These are phyloP conservation scores for Colletotrichum australisinense DNA, from an alignment of 2,329 filamentous ascomycete species.

Conservation along the genomic window DNA sequence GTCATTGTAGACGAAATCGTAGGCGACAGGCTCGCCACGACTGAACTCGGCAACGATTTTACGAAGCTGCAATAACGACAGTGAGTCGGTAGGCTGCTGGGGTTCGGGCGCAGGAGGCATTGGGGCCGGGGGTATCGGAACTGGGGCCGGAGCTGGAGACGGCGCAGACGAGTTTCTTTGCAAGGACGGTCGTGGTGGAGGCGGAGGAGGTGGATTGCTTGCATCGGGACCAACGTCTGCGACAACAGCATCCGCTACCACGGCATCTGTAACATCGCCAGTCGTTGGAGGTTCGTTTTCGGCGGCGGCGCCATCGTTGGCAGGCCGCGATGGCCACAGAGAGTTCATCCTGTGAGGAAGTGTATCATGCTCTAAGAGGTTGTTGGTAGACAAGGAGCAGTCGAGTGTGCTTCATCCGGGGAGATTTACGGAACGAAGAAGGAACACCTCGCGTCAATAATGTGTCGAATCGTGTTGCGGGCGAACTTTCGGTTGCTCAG, in stretches of 20 bases:
- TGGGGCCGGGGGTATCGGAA: constrained; percentile 37
- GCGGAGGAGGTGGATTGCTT: constrained; percentile 50
- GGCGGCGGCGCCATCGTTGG: constrained; percentile 45
- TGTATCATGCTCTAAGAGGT: constrained; percentile 21
- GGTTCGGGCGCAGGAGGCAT: constrained; percentile 43
- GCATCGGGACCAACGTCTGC: constrained; percentile 49
- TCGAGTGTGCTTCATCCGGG: neutral
- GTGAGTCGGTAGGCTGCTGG: constrained; percentile 70
- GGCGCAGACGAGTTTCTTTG: constrained; percentile 43
- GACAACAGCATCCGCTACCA: constrained; percentile 55
- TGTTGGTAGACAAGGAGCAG: neutral
- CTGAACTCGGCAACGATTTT: constrained; percentile 81
- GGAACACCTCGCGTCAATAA: constrained; percentile 9
- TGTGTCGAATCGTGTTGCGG: neutral
- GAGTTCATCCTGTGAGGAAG: constrained; percentile 54
- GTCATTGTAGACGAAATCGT: constrained; percentile 88
- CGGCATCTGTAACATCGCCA: constrained; percentile 56
- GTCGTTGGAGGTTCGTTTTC: constrained; percentile 37
- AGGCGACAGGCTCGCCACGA: constrained; percentile 75
- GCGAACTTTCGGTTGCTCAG: constrained; percentile 6
- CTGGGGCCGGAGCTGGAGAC: constrained; percentile 21
- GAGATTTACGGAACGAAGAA: neutral
- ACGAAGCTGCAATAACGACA: constrained; percentile 80
- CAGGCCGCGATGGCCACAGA: constrained; percentile 53
- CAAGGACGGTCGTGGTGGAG: constrained; percentile 41